Evolutionary conservation across 192 early-diverging fungal genomes (phyloP).

Genomic region (Coemansia guatemalensis): DNA sequence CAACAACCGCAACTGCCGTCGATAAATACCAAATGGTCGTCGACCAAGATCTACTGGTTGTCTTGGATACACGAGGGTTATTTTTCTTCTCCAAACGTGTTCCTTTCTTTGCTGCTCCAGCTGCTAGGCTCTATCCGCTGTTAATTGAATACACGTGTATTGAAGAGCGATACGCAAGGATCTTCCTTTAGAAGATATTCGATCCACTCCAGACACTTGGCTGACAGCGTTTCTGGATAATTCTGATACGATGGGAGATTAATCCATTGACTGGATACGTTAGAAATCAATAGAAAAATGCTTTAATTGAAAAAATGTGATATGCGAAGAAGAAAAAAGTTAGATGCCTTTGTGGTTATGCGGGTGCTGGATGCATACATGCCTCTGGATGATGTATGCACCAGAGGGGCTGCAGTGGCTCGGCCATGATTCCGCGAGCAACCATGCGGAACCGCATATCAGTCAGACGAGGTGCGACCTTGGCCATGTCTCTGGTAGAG

Average conservation of each 20-base stretch:
- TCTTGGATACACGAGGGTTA: too few relatives aligned
- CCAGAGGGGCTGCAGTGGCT: constrained; percentile 31
- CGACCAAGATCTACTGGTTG: background rate
- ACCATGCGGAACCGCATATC: constrained; percentile 72
- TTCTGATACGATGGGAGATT: too few relatives aligned
- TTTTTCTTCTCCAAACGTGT: too few relatives aligned
- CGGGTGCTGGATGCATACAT: background rate
- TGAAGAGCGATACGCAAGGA: too few relatives aligned
- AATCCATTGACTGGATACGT: background rate
- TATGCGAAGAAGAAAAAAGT: too few relatives aligned
- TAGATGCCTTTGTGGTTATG: background rate
- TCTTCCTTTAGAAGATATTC: too few relatives aligned
- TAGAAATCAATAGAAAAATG: background rate
- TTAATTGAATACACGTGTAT: too few relatives aligned
- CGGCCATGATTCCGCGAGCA: constrained; percentile 61
- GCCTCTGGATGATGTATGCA: background rate
- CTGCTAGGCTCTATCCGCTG: too few relatives aligned
- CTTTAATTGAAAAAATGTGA: too few relatives aligned
- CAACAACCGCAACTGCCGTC: background rate
- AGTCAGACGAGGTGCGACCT: constrained; percentile 64
- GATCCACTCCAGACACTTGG: too few relatives aligned
- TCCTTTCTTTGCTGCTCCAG: too few relatives aligned
- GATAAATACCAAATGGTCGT: background rate
- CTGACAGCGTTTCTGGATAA: too few relatives aligned
- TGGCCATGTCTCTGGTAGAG: constrained; percentile 54